A percentile compares a stretch with the other conserved stretches of the same genome.
Evolutionary conservation across 306 rosid genomes (phyloP).

Genomic region (Prunus mume): DNA sequence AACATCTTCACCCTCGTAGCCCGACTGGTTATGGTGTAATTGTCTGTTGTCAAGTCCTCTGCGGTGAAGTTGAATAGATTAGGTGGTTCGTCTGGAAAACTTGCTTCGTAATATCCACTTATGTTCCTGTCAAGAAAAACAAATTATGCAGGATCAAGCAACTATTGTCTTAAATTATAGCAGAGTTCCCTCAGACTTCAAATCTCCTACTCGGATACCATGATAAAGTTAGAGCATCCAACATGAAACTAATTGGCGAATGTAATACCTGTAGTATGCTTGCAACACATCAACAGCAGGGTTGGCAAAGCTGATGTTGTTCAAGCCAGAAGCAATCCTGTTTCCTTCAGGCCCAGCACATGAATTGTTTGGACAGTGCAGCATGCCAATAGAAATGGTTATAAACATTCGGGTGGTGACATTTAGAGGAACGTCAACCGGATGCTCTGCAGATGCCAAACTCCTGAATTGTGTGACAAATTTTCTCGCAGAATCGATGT

Average conservation of each 20-base stretch:
- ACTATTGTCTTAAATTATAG: too few relatives aligned
- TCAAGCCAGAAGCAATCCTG: constrained; percentile 42
- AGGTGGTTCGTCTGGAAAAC: constrained; percentile 47
- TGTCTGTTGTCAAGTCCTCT: constrained; percentile 20
- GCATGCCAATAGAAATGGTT: constrained; percentile 34
- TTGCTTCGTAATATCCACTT: constrained; percentile 5
- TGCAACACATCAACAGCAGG: constrained; percentile 38
- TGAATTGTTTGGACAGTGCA: constrained; percentile 26
- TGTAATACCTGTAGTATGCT: constrained; percentile 45
- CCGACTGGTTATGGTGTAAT: constrained; percentile 8
- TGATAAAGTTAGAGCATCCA: too few relatives aligned
- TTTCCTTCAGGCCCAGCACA: constrained; percentile 48
- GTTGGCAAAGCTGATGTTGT: constrained; percentile 43
- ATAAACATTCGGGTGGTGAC: constrained; percentile 26
- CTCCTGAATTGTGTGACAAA: constrained; percentile 30
- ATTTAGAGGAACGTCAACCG: constrained; percentile 34
- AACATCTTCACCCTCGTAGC: constrained; percentile 49
- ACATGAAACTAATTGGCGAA: too few relatives aligned
- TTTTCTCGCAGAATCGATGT: constrained; percentile 25
- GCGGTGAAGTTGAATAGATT: constrained; percentile 33
- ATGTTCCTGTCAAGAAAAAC: neutral
- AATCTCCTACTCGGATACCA: too few relatives aligned
- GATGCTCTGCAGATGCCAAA: constrained; percentile 28
- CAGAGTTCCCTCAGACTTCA: too few relatives aligned
- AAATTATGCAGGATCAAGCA: neutral